Conservation (phyloP, 306 rosid genomes). For the Quercus variabilis region DNA sequence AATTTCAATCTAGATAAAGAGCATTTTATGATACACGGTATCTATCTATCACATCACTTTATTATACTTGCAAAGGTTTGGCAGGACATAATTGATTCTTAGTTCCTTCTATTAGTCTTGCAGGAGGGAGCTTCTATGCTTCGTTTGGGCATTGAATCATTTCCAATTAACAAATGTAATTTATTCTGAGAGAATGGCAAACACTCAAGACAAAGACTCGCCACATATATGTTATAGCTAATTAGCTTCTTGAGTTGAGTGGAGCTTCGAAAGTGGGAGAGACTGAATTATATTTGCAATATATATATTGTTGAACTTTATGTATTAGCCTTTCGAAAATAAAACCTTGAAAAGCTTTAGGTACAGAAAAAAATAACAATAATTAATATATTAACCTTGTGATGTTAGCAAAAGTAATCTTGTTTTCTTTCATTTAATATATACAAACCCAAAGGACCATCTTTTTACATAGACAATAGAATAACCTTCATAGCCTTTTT, state of each 20-base stretch:
- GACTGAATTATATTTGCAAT: background rate
- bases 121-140: background rate
- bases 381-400: background rate
- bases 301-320: background rate
- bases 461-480: background rate
- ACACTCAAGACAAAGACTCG: constrained; percentile 9
- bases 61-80: background rate
- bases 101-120: background rate
- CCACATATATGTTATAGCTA: background rate
- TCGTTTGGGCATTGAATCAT: background rate
- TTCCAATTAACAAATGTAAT: background rate
- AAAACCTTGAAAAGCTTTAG: constrained; percentile 1
- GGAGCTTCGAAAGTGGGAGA: constrained; percentile 14
- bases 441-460: background rate
- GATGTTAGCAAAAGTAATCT: background rate
- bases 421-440: background rate
- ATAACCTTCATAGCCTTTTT: background rate
- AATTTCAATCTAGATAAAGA: background rate
- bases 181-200: background rate
- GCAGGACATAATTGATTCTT: background rate
- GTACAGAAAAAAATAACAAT: background rate
- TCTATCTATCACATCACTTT: background rate
- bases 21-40: no score
- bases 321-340: constrained; percentile 1
- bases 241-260: constrained; percentile 14